Conservation (phyloP, 1,284 basidiomycete species). For the Boletus mariae region DNA sequence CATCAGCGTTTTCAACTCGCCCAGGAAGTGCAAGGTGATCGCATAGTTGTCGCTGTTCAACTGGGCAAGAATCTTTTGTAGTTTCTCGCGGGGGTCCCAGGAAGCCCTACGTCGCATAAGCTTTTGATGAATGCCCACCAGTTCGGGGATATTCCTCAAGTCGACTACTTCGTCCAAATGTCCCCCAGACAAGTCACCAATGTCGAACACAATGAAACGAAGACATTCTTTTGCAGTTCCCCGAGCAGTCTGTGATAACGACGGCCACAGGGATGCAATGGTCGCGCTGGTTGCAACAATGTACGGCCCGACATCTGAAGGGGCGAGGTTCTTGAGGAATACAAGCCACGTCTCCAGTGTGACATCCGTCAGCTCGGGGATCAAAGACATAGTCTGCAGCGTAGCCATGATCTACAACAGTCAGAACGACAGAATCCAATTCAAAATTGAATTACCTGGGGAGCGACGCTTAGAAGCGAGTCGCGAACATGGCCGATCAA, state of each 20-base stretch:
- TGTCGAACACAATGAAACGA: constrained; percentile 68
- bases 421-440: constrained; percentile 12
- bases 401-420: constrained; percentile 85
- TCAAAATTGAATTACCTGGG: constrained; percentile 60
- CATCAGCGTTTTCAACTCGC: constrained; percentile 74
- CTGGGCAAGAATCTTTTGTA: constrained; percentile 74
- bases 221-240: constrained; percentile 60
- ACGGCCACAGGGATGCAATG: constrained; percentile 76
- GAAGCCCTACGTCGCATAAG: constrained; percentile 49
- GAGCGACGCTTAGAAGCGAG: constrained; percentile 70
- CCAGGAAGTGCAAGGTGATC: constrained; percentile 74
- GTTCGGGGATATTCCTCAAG: constrained; percentile 65
- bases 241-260: constrained; percentile 54
- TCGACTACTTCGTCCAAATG: constrained; percentile 80
- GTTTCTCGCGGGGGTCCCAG: constrained; percentile 52
- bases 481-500: constrained; percentile 73
- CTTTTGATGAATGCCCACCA: constrained; percentile 47
- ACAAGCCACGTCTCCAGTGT: constrained; percentile 81
- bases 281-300: constrained; percentile 88
- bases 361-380: constrained; percentile 71
- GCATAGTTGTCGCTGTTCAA: constrained; percentile 79
- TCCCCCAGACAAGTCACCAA: constrained; percentile 42
- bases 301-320: constrained; percentile 77
- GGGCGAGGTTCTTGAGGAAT: constrained; percentile 72
- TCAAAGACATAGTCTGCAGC: constrained; percentile 83